Conservation (phyloP, 2,329 filamentous ascomycete genomes). For the Aureobasidium sp. region DNA sequence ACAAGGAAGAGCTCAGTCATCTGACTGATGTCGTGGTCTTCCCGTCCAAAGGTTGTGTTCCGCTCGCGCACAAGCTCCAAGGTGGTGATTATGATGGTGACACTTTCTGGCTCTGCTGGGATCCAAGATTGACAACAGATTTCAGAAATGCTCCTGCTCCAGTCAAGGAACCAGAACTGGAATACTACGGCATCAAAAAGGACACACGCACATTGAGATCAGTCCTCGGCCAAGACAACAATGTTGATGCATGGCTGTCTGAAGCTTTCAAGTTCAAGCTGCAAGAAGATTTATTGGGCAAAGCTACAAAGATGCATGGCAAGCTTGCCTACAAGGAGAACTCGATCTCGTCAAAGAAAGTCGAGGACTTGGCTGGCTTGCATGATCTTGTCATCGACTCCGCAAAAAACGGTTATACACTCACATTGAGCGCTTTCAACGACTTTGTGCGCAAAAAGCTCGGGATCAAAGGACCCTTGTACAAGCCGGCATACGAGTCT, state of each 20-base stretch:
- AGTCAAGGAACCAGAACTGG: constrained; percentile 37
- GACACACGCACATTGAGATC: constrained; percentile 43
- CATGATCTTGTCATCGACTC: constrained; percentile 43
- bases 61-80: constrained; percentile 64
- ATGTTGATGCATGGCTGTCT: constrained; percentile 44
- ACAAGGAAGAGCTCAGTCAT: constrained; percentile 53
- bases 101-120: constrained; percentile 69
- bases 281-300: constrained; percentile 52
- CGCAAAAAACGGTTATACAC: constrained; percentile 42
- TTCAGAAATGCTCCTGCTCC: constrained; percentile 57
- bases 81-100: constrained; percentile 82
- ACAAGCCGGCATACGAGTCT: constrained; percentile 29
- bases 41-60: constrained; percentile 51
- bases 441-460: constrained; percentile 46
- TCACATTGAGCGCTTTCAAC: constrained; percentile 40
- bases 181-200: constrained; percentile 45
- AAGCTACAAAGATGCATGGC: constrained; percentile 59
- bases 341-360: constrained; percentile 21
- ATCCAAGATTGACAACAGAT: constrained; percentile 55
- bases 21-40: constrained; percentile 79
- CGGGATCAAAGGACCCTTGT: constrained; percentile 46
- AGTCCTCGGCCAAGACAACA: constrained; percentile 31
- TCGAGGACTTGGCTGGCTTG: constrained; percentile 21
- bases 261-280: constrained; percentile 54
- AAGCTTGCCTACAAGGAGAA: constrained; percentile 49